Conservation (phyloP, 495 filamentous ascomycete genomes). For the Jackrogersella minutella region DNA sequence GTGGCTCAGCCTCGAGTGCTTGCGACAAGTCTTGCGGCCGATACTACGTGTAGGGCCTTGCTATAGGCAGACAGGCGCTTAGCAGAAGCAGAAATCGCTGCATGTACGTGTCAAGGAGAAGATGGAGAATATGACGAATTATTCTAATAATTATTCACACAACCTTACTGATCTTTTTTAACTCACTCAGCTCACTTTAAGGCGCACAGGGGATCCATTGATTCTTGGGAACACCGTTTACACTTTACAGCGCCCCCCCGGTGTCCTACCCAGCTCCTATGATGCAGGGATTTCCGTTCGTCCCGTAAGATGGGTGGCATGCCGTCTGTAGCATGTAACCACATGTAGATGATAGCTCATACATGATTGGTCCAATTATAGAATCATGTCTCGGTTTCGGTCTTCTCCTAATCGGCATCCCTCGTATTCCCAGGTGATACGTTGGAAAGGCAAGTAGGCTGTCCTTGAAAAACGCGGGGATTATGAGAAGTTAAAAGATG, state of each 20-base stretch:
- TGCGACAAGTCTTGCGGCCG: constrained; percentile 27
- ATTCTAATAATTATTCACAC: neutral
- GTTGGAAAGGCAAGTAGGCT: neutral
- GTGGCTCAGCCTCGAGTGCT: constrained; percentile 30
- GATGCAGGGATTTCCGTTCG: constrained; percentile 30
- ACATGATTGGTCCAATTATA: constrained; percentile 39
- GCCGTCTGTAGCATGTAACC: constrained; percentile 29
- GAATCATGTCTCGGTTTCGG: constrained; percentile 22
- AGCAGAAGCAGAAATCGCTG: constrained; percentile 3
- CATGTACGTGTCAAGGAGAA: neutral
- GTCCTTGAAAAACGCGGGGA: constrained; percentile 8
- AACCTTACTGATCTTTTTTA: no score
- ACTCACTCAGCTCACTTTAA: no score
- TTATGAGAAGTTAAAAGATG: constrained; percentile 18
- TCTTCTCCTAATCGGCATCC: constrained; percentile 11
- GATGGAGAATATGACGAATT: neutral
- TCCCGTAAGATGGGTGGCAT: constrained; percentile 28
- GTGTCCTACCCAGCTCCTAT: neutral
- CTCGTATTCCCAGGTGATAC: constrained; percentile 30
- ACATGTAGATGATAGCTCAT: neutral
- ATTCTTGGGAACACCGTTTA: neutral
- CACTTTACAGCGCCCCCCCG: constrained; percentile 4
- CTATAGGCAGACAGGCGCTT: constrained; percentile 9
- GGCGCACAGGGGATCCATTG: neutral
- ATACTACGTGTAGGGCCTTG: constrained; percentile 16